Evolutionary conservation across 768 basidiomycete genomes (phyloP).

Genomic region (Tricholoma flavovirens): DNA sequence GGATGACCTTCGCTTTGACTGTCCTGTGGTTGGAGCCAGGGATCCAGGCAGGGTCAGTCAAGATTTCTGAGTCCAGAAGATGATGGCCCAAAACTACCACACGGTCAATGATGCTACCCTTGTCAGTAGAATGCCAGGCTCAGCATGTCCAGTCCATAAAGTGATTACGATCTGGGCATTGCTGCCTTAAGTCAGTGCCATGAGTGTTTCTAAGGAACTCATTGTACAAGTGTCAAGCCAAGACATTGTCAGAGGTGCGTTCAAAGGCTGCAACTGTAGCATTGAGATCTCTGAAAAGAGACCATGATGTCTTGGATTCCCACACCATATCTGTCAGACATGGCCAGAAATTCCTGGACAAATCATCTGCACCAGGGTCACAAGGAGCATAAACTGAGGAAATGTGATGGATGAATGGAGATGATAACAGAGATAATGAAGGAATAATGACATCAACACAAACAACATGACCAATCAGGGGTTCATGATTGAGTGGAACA

Average conservation of each 20-base stretch:
- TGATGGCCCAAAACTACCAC: conserved; percentile 6
- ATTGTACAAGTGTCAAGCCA: neutral
- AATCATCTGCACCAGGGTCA: conserved; percentile 4
- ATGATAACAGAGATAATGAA: neutral
- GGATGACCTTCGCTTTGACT: neutral
- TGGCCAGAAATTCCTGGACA: conserved; percentile 8
- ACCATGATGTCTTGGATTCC: conserved; percentile 1
- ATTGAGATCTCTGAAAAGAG: neutral
- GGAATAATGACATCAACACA: conserved; percentile 9
- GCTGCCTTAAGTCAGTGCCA: conserved; percentile 6
- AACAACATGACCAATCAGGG: conserved; percentile 7
- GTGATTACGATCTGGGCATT: conserved; percentile 3
- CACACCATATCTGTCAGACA: conserved; percentile 1
- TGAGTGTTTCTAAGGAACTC: conserved; percentile 6
- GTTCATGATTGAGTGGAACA: neutral
- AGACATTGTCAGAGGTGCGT: conserved; percentile 4
- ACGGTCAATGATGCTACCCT: conserved; percentile 19
- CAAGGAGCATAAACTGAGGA: conserved; percentile 13
- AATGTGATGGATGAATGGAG: conserved; percentile 6
- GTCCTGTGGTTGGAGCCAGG: conserved; percentile 4
- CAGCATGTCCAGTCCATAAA: conserved; percentile 12
- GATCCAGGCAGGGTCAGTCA: neutral
- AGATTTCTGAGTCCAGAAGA: conserved; percentile 4
- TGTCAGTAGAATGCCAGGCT: neutral
- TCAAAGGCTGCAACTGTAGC: conserved; percentile 9